phyloP scores from a whole-genome alignment of 768 basidiomycete species.

The Rhizopogon rudus region DNA sequence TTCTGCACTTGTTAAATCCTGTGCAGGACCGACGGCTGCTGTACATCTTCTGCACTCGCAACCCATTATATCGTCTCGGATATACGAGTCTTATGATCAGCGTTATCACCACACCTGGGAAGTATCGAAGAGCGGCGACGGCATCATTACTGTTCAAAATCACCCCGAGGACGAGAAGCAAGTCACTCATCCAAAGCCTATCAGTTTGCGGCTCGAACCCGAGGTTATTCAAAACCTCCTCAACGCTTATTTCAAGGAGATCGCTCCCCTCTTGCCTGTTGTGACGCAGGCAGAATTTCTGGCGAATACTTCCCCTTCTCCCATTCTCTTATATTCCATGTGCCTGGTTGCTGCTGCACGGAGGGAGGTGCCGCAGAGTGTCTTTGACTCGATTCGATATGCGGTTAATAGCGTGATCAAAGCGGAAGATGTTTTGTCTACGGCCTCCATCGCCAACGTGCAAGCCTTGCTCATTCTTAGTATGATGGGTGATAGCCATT shows the following conservation, averaged over 20 bases:
- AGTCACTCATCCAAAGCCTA: conserved; percentile 49
- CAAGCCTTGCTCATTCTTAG: conserved; percentile 83
- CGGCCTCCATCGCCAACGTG: conserved; percentile 79
- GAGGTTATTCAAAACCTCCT: conserved; percentile 77
- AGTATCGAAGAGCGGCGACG: conserved; percentile 78
- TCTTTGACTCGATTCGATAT: conserved; percentile 89
- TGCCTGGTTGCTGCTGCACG: conserved; percentile 88
- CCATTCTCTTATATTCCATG: conserved; percentile 88
- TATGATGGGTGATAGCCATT: conserved; percentile 89
- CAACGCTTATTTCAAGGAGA: conserved; percentile 89
- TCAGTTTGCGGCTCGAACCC: conserved; percentile 71
- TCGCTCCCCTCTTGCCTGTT: conserved; percentile 85
- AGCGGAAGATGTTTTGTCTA: conserved; percentile 86
- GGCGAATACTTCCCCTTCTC: conserved; percentile 63
- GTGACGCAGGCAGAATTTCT: conserved; percentile 88
- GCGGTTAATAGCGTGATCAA: conserved; percentile 86
- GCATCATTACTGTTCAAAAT: conserved; percentile 78
- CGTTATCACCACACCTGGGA: conserved; percentile 88
- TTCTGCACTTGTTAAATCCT: conserved; percentile 26
- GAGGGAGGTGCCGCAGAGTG: conserved; percentile 73
- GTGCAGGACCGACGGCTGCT: conserved; percentile 79
- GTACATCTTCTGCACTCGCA: conserved; percentile 88
- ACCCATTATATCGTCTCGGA: conserved; percentile 75
- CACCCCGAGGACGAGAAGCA: conserved; percentile 54
- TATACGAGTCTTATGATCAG: conserved; percentile 84